Evolutionary conservation across 192 early-diverging fungal species (phyloP).

Genomic region (Dimargaris cristalligena): DNA sequence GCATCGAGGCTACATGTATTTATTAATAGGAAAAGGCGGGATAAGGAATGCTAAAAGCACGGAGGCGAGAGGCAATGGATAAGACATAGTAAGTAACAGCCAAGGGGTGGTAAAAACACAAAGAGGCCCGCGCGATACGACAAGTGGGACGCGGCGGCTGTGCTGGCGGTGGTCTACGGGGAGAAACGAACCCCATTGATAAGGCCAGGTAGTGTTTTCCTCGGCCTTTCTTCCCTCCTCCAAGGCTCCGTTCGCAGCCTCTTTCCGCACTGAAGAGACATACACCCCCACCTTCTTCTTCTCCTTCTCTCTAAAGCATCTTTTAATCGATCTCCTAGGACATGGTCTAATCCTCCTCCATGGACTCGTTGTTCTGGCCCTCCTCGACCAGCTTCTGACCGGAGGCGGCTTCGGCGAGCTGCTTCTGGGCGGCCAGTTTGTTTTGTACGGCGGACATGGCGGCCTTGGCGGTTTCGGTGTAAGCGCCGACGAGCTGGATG

Average conservation of each 20-base stretch:
- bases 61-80: no score
- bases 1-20: no score
- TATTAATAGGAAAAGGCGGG: no score
- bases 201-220: neutral
- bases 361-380: neutral
- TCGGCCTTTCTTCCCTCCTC: no score
- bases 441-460: conserved; percentile 4
- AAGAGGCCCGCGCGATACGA: no score
- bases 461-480: conserved; percentile 37
- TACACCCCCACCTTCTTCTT: no score
- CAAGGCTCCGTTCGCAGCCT: no score
- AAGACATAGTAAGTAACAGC: no score
- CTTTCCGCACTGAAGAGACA: no score
- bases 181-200: neutral
- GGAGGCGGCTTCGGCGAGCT: neutral
- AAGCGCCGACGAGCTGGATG: conserved; percentile 65
- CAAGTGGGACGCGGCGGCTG: no score
- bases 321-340: neutral
- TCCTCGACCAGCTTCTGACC: neutral
- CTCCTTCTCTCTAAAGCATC: neutral
- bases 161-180: neutral
- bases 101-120: no score
- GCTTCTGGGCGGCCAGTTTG: conserved; percentile 2
- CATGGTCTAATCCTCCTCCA: neutral
- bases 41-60: no score